Percentiles rank a stretch among this genome's conserved stretches.
Conservation (phyloP, 371 early-diverging fungal species). For the Cokeromyces recurvatus region DNA sequence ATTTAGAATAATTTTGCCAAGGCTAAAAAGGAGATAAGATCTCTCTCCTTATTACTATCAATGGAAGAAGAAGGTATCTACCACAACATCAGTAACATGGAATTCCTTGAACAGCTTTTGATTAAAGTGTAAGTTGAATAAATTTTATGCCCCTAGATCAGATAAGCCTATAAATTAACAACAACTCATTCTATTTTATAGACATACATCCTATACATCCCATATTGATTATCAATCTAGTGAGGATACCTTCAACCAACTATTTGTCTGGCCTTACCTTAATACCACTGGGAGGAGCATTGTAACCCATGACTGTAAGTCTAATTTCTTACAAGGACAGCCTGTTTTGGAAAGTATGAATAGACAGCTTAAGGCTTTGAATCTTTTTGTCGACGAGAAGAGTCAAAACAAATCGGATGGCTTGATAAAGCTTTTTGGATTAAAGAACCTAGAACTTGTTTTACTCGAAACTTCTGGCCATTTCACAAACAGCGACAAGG, state of each 20-base stretch:
- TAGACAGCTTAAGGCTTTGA: slow-evolving; percentile 3
- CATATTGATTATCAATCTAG: slow-evolving; percentile 1
- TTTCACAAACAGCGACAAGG: slow-evolving; percentile 2
- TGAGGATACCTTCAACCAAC: slow-evolving; percentile 10
- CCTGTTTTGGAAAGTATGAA: background rate
- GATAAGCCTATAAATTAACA: too few species aligned
- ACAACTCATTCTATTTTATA: slow-evolving; percentile 11
- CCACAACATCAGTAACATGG: background rate
- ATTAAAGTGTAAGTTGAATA: slow-evolving; percentile 5
- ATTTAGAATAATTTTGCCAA: slow-evolving; percentile 1
- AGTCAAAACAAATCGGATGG: slow-evolving; percentile 12
- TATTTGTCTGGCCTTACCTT: slow-evolving; percentile 7
- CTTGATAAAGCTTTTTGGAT: slow-evolving; percentile 2
- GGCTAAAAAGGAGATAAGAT: background rate
- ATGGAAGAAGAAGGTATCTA: background rate
- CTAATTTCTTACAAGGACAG: slow-evolving; percentile 5
- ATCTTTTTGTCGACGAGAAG: slow-evolving; percentile 4
- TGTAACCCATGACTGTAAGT: background rate
- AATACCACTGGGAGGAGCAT: background rate
- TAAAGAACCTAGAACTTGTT: slow-evolving; percentile 6
- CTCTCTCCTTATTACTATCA: slow-evolving; percentile 1
- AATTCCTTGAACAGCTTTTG: slow-evolving; percentile 1
- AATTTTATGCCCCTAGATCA: background rate
- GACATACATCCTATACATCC: slow-evolving; percentile 2
- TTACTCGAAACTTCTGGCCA: slow-evolving; percentile 7